Conservation (phyloP, 352 stramenopile genomes). For the Phytophthora kernoviae region DNA sequence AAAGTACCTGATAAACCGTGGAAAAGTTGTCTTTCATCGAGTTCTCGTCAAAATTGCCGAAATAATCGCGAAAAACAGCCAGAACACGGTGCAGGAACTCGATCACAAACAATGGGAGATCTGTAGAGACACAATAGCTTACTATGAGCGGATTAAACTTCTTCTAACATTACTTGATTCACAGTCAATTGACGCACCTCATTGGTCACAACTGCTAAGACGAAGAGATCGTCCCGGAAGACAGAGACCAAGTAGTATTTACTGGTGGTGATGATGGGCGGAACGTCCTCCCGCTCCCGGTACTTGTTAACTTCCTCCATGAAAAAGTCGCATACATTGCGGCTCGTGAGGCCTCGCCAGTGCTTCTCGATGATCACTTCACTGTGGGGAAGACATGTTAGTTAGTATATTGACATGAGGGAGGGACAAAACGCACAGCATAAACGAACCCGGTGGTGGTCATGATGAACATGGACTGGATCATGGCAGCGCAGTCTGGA, state of each 20-base stretch:
- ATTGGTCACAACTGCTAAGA: constrained; percentile 94
- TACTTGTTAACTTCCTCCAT: constrained; percentile 97
- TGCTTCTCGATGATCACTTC: constrained; percentile 99
- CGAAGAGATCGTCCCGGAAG: constrained; percentile 94
- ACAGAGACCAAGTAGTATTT: constrained; percentile 94
- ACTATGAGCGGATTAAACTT: too few species aligned
- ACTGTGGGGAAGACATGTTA: constrained; percentile 34
- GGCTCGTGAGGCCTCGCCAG: constrained; percentile 94
- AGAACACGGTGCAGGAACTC: constrained; percentile 97
- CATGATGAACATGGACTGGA: constrained; percentile 98
- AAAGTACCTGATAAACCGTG: constrained; percentile 92
- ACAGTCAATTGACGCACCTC: constrained; percentile 81
- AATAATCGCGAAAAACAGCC: constrained; percentile 97
- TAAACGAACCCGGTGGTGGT: constrained; percentile 87
- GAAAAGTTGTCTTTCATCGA: constrained; percentile 99
- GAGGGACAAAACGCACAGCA: background rate
- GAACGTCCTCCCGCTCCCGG: constrained; percentile 84
- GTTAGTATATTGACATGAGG: background rate
- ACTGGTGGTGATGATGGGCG: constrained; percentile 86
- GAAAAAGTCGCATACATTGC: constrained; percentile 97
- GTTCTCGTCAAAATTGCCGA: constrained; percentile 95
- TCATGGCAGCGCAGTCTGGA: constrained; percentile 71
- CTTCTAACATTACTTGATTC: too few species aligned
- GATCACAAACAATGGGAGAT: constrained; percentile 91
- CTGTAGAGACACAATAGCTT: constrained; percentile 33